Conservation (phyloP, 108 stramenopile genomes). For the Cylindrotheca fusiformis region DNA sequence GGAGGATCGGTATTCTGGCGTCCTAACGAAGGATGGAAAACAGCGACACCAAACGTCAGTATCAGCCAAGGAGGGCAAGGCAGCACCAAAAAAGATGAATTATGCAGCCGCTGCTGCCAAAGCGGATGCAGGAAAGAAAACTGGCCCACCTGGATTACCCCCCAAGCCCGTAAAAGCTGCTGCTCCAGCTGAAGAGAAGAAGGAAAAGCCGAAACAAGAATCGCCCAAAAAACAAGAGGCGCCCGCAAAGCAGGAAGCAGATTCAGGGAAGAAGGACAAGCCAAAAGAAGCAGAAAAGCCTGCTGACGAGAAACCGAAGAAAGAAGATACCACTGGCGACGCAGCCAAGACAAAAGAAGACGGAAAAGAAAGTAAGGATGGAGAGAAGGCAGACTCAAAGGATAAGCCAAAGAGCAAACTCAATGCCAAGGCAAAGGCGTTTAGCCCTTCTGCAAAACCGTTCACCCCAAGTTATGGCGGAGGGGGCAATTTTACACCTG, state of each 20-base stretch:
- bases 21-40: constrained; percentile 60
- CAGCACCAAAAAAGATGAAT: constrained; percentile 45
- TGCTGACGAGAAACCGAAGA: constrained; percentile 1
- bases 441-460: constrained; percentile 75
- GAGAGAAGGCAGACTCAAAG: constrained; percentile 15
- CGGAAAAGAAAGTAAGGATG: constrained; percentile 7
- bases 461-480: constrained; percentile 63
- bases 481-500: constrained; percentile 21
- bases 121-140: constrained; percentile 31
- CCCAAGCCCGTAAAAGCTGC: constrained; percentile 1
- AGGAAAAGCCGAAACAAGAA: constrained; percentile 6
- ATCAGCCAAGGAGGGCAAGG: constrained; percentile 1
- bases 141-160: constrained; percentile 27
- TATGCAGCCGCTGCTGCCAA: constrained; percentile 41
- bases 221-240: constrained; percentile 3
- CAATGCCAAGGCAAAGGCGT: constrained; percentile 78
- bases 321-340: constrained; percentile 6
- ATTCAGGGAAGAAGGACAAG: neutral
- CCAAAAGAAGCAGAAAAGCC: constrained; percentile 2
- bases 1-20: constrained; percentile 88
- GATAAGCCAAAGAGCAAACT: constrained; percentile 60
- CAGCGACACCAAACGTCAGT: constrained; percentile 35
- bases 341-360: constrained; percentile 7
- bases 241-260: constrained; percentile 5
- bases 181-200: constrained; percentile 2